Percentiles rank a stretch among this genome's conserved stretches.
Conservation (phyloP, 805 yeast species). For the Lachancea waltii region DNA sequence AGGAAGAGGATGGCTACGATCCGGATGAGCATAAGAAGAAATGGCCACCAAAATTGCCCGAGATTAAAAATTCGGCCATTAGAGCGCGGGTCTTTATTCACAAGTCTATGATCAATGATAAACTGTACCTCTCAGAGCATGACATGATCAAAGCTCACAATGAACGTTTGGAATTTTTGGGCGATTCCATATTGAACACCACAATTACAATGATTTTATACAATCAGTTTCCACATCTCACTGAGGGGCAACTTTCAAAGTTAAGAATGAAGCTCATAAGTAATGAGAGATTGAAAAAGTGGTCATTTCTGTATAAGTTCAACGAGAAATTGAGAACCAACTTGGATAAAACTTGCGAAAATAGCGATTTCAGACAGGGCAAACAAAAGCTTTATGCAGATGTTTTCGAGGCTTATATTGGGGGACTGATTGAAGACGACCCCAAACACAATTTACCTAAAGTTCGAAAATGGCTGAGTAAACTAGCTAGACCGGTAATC, state of each 20-base stretch:
- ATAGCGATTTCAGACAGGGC: constrained; percentile 38
- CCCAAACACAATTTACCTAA: constrained; percentile 38
- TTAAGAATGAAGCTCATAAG: constrained; percentile 65
- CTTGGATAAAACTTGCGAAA: constrained; percentile 32
- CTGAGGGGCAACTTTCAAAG: constrained; percentile 76
- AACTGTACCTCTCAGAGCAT: constrained; percentile 45
- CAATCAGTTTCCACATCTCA: constrained; percentile 55
- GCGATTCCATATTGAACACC: constrained; percentile 77
- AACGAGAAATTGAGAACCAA: constrained; percentile 48
- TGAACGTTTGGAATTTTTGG: constrained; percentile 84
- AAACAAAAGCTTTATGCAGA: constrained; percentile 76
- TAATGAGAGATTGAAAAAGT: constrained; percentile 63
- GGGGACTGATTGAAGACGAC: constrained; percentile 64
- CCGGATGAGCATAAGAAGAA: constrained; percentile 15
- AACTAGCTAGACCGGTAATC: constrained; percentile 45
- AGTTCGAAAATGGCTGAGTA: constrained; percentile 51
- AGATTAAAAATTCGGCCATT: constrained; percentile 51
- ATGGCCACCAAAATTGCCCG: constrained; percentile 69
- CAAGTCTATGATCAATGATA: constrained; percentile 60
- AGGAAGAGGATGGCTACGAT: constrained; percentile 27
- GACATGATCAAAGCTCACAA: constrained; percentile 63
- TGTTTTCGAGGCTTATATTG: constrained; percentile 89
- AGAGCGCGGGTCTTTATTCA: constrained; percentile 74
- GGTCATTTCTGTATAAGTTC: constrained; percentile 64
- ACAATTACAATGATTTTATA: constrained; percentile 65